These are phyloP conservation scores for Tilletia horrida DNA, from an alignment of 1,284 basidiomycete genomes.

Conservation along the genomic window DNA sequence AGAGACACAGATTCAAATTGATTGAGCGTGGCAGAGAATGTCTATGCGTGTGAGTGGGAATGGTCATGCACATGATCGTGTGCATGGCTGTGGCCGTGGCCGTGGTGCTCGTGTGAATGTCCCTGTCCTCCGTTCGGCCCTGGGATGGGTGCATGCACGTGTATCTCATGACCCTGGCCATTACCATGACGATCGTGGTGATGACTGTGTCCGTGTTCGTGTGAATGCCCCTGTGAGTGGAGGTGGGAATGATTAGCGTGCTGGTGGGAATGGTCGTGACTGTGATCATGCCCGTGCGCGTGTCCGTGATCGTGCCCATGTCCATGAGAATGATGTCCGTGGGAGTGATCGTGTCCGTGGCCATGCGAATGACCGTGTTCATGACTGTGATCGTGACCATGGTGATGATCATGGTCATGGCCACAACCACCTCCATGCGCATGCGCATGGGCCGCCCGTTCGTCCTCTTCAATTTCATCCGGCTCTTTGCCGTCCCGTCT, in stretches of 20 bases:
- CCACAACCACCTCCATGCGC: constrained; percentile 24
- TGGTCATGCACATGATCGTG: constrained; percentile 22
- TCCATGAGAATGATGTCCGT: constrained; percentile 24
- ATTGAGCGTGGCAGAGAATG: neutral
- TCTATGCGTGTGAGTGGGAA: neutral
- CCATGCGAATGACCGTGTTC: constrained; percentile 26
- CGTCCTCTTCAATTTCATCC: constrained; percentile 25
- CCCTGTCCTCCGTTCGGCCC: neutral
- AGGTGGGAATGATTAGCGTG: constrained; percentile 9
- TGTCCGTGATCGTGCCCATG: constrained; percentile 26
- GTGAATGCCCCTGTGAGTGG: constrained; percentile 21
- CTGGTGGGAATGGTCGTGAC: constrained; percentile 10
- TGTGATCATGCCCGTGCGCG: constrained; percentile 24
- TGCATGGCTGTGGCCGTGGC: constrained; percentile 14
- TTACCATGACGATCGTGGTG: constrained; percentile 11
- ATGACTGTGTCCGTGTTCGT: constrained; percentile 16
- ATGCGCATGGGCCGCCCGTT: constrained; percentile 21
- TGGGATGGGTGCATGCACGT: constrained; percentile 6
- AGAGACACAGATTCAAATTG: neutral
- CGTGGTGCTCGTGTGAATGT: constrained; percentile 12
- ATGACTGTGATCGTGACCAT: constrained; percentile 25
- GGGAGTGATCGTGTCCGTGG: constrained; percentile 19
- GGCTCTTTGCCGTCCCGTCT: constrained; percentile 38
- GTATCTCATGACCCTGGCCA: constrained; percentile 22
- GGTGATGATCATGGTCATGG: constrained; percentile 27